Evolutionary conservation across 23 red algal genomes (phyloP), one percentile per base, ranked within the genome.

Genomic region (Cyanidiococcus yangmingshanensis): DNA sequence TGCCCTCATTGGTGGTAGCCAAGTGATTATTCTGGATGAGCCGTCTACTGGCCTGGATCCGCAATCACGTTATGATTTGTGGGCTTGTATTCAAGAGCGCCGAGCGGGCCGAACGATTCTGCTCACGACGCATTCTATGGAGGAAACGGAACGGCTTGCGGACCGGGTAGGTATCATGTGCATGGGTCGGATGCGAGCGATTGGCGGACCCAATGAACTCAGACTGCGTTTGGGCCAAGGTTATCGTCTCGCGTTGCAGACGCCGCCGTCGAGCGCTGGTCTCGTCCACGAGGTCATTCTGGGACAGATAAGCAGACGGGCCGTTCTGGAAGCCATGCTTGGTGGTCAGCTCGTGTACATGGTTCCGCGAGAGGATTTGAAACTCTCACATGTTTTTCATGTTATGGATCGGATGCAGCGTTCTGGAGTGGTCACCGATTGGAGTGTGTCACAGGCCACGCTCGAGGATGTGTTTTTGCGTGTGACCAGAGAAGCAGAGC

Each of bases 81-180:
- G 91, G 91, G 74, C 86, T 37, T 82, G 86, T 35, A 89, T 95
- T 79, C 51, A 86, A 51, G 41, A 63, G 26, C 71, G 74, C 32
- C 82, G 84, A n/a, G 71, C 79, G 1, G 80, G 80, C 29, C 87
- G 88, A 26, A 80, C 86, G 37, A 77, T 95, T 68, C 57, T 95
- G 36, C 77, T 95, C 2, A 95, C 91, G 1, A 95, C 91, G 17
- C 91, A 95, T 39, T 95, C 91, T 0, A 84, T 95, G 41, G 91
- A 95, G 79, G 91, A 95, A 76, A 86, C 91, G 21, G 82, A 95
- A 39, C 58, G 75, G 32, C 82, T 95, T 27, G 84, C 85, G 37
- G 82, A 82, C 30, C 63, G 91, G 21, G 87, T 89, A 1, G 86
- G 83, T 18, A 89, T 95, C 76, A 86, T 89, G 63, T 82, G 82